Base-by-base conservation (phyloP, 2,329 filamentous ascomycete genomes). In the Truncatella angustata region DNA sequence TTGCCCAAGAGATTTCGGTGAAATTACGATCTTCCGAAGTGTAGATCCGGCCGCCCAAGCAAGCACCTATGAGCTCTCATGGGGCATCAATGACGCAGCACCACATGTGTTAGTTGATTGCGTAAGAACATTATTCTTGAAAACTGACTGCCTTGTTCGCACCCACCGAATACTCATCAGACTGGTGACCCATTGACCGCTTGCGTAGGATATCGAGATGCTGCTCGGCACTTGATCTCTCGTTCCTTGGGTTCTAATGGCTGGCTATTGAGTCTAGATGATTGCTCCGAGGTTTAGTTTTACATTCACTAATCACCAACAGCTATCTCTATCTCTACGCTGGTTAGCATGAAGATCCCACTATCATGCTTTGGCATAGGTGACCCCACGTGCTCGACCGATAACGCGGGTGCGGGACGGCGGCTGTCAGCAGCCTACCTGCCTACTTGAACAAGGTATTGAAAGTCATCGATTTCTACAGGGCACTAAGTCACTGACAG, bases 351-450 rank as follows among this genome's bases (percentile, higher is more conserved):
- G 28, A 32, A 32, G 14, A 9, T 32, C 28, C 28, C 28, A 32
- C 14, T 32, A 14, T 32, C 28, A 32, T 32, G 28, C 28, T 2
- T 43, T 24, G 24, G 28, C 40, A 24, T 43, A 24, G 23, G 16
- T 43, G 20, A 14, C 40, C 40, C 40, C 40, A 43, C 40, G 40
- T 43, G 40, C 24, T 43, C 40, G 40, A 43, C 40, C 24, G 40
- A 43, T n/a, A 43, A n/a, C 40, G 40, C 40, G 40, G 40, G 40
- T 43, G 40, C 40, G 40, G 40, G 24, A 43, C 20, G 23, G 37
- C 37, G 37, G 40, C 40, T 43, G 40, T 43, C 40, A 43, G 40
- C 40, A 43, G 21, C 40, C 40, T 43, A 43, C 37, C n/a, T 40
- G 18, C 12, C 16, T 39, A n/a, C n/a, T 43, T 14, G 7, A 14